Percentiles rank a stretch among this genome's conserved stretches.
Evolutionary conservation across 2,329 filamentous ascomycete species (phyloP).

Genomic region (Dryadomyces quercus-mongolicae): DNA sequence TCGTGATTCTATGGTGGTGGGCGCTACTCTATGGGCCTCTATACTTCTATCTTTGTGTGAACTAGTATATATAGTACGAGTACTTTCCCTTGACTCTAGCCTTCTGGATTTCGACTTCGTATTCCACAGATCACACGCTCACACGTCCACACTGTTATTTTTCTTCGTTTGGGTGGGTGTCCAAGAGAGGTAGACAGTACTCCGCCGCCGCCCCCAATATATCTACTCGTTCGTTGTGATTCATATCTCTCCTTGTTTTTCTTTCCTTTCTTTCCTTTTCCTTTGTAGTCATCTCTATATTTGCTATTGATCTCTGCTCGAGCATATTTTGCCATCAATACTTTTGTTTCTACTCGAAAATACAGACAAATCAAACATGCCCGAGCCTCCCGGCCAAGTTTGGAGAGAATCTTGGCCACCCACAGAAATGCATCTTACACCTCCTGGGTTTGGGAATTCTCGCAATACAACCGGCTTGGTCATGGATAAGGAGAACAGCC

Average conservation of each 20-base stretch:
- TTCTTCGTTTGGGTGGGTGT: neutral
- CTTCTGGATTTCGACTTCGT: neutral
- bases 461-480: slow-evolving; percentile 24
- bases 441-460: slow-evolving; percentile 24
- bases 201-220: neutral
- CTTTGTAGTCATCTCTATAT: neutral
- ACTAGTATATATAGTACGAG: neutral
- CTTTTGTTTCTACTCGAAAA: neutral
- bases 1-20: slow-evolving; percentile 6
- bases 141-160: neutral
- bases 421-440: slow-evolving; percentile 34
- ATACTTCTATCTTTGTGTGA: neutral
- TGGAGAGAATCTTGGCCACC: slow-evolving; percentile 38
- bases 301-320: neutral
- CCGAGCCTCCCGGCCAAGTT: neutral
- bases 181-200: neutral
- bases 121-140: neutral
- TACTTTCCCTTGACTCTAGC: too few relatives aligned
- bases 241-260: too few relatives aligned
- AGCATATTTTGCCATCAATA: neutral
- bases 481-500: slow-evolving; percentile 25
- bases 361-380: neutral
- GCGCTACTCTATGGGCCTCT: neutral
- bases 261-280: neutral
- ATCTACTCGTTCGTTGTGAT: neutral